Conservation (phyloP, 1,284 basidiomycete genomes). For the Moniliella sp. region DNA sequence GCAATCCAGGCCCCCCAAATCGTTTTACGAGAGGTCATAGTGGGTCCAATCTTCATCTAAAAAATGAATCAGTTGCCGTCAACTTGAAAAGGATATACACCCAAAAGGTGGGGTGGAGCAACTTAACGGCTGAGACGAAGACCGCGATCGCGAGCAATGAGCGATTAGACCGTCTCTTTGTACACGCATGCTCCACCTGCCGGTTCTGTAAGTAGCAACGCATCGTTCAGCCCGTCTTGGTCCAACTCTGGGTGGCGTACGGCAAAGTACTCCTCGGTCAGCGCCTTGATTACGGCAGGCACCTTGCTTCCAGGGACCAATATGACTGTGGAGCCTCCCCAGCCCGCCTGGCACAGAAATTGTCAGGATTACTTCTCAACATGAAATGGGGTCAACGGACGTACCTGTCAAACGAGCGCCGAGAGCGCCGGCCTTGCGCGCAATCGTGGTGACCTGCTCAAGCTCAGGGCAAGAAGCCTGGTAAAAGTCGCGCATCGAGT, state of each 20-base stretch:
- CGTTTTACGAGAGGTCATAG: too few species aligned
- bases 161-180: too few species aligned
- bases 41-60: too few species aligned
- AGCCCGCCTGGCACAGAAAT: slow-evolving; percentile 11
- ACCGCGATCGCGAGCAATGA: too few species aligned
- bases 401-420: slow-evolving; percentile 20
- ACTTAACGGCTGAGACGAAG: too few species aligned
- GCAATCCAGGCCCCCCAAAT: too few species aligned
- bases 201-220: slow-evolving; percentile 23
- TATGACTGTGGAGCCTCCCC: slow-evolving; percentile 29
- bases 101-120: too few species aligned
- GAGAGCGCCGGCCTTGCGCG: slow-evolving; percentile 16
- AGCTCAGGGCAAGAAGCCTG: slow-evolving; percentile 25
- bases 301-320: slow-evolving; percentile 21
- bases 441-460: slow-evolving; percentile 17
- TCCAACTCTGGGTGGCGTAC: slow-evolving; percentile 10
- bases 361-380: background rate
- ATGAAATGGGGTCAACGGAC: background rate
- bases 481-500: slow-evolving; percentile 16
- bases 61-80: too few species aligned
- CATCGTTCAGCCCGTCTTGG: slow-evolving; percentile 11
- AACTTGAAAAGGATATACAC: too few species aligned
- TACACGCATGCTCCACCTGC: slow-evolving; percentile 24
- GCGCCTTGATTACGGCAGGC: slow-evolving; percentile 9
- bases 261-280: slow-evolving; percentile 13